These are phyloP conservation scores for Chaetomiaceae sp. DNA, from an alignment of 2,329 filamentous ascomycete species.

Conservation along the genomic window DNA sequence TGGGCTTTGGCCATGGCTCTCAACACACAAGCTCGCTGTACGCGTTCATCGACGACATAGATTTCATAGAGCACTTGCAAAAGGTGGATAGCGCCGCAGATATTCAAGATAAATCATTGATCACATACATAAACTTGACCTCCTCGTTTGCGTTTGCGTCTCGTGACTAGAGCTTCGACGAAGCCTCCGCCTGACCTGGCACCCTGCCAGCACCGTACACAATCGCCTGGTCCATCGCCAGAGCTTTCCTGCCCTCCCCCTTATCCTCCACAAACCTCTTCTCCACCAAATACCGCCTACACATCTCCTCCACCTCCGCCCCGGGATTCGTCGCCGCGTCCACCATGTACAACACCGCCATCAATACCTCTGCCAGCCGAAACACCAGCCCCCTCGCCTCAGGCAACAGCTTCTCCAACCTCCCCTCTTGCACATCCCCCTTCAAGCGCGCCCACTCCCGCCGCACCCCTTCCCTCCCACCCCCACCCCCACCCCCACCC, in stretches of 20 bases:
- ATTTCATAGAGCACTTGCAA: slow-evolving; percentile 5
- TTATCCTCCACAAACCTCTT: slow-evolving; percentile 21
- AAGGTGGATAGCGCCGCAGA: neutral
- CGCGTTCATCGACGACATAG: slow-evolving; percentile 7
- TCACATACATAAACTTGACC: neutral
- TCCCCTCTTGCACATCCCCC: slow-evolving; percentile 29
- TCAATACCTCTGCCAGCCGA: slow-evolving; percentile 38
- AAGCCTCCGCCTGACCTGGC: neutral
- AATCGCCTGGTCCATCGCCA: slow-evolving; percentile 23
- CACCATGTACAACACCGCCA: slow-evolving; percentile 37
- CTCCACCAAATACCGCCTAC: slow-evolving; percentile 33
- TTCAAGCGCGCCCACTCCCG: slow-evolving; percentile 37
- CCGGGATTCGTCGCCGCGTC: slow-evolving; percentile 36
- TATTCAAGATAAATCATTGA: neutral
- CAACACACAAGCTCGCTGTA: neutral
- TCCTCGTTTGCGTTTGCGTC: neutral
- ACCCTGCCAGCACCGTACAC: slow-evolving; percentile 20
- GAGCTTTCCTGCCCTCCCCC: neutral
- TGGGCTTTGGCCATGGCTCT: neutral
- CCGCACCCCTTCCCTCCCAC: slow-evolving; percentile 29
- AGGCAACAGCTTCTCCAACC: slow-evolving; percentile 36
- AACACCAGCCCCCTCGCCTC: slow-evolving; percentile 42
- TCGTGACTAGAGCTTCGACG: slow-evolving; percentile 8
- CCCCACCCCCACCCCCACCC: slow-evolving; percentile 26
- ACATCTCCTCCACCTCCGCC: slow-evolving; percentile 34